Evolutionary conservation across 164 flowering plant genomes (phyloP), one percentile per base, ranked within the genome.

Genomic region (Saururus chinensis): DNA sequence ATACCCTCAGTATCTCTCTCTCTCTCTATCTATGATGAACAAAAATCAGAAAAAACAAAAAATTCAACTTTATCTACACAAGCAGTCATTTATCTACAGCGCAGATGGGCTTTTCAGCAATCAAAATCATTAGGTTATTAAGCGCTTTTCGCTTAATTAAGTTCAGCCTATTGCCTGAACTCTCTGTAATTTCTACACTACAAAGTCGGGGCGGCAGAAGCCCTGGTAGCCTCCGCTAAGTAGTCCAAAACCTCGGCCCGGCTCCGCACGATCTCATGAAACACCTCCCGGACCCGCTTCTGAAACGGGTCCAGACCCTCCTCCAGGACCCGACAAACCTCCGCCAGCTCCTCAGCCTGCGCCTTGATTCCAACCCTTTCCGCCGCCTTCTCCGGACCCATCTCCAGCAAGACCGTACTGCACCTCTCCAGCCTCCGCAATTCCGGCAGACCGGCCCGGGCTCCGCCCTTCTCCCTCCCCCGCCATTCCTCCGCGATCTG

Each of bases 401-500:
- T 71, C 9, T 89, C 96, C 0, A 78, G 65, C 76, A 87, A 51
- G 1, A 64, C 25, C 20, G 69, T 75, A 0, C 76, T 81, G 51
- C 82, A 56, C 40, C 69, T 81, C 79, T 89, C 96, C 76, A 86
- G 51, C 73, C 45, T 79, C 78, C 79, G 84, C 73, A 80, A 61
- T 74, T 92, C 98, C 23, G 82, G 86, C 71, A 92, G 71, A 35
- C 98, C 98, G 4, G 68, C 79, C 4, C 65, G 60, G 19, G 53
- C 24, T 79, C 85, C 30, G 35, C 19, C 30, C 83, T 92, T 92
- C 80, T 89, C 98, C 69, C 79, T 92, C 80, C 77, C 84, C 82
- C 87, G 84, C 98, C 85, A 86, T 61, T 92, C 98, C 73, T 92
- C 98, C 0, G 76, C 75, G 19, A 92, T 82, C 57, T 71, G 75